These are phyloP conservation scores for Puccinia triticina DNA, from an alignment of 1,284 basidiomycete species.

Conservation along the genomic window DNA sequence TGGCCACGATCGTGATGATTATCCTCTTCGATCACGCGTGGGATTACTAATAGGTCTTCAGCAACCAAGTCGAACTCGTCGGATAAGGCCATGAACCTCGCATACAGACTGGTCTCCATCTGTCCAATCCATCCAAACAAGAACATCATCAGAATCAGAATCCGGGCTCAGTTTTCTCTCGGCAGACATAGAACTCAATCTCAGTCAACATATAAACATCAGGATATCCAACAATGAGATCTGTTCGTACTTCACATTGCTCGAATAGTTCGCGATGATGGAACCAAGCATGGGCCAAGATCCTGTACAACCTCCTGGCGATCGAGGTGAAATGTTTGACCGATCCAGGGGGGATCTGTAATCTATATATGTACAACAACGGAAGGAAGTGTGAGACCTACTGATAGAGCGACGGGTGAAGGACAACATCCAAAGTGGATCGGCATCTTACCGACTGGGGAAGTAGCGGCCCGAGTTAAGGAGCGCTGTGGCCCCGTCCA, in stretches of 20 bases:
- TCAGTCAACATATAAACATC: too few species aligned
- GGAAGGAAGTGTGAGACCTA: too few species aligned
- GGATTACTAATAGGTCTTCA: constrained; percentile 78
- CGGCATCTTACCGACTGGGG: constrained; percentile 73
- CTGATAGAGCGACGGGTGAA: too few species aligned
- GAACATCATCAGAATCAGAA: background rate
- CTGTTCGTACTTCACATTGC: constrained; percentile 68
- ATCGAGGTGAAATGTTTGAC: constrained; percentile 84
- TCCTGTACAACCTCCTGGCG: constrained; percentile 82
- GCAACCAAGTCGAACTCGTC: constrained; percentile 80
- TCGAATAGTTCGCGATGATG: constrained; percentile 81
- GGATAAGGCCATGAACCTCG: constrained; percentile 82
- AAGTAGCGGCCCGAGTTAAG: constrained; percentile 90
- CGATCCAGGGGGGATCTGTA: constrained; percentile 77
- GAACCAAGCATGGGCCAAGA: constrained; percentile 77
- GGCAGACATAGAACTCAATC: too few species aligned
- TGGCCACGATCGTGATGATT: background rate
- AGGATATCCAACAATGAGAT: too few species aligned
- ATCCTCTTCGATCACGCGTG: constrained; percentile 30
- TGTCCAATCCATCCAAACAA: constrained; percentile 53
- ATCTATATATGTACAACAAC: constrained; percentile 64
- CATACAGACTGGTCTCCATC: constrained; percentile 85
- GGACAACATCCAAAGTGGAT: too few species aligned
- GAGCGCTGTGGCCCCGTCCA: constrained; percentile 90
- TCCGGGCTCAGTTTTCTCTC: too few species aligned